A percentile compares a stretch with the other conserved stretches of the same genome.
phyloP scores from a whole-genome alignment of 2,329 filamentous ascomycete genomes.

The Exophiala viscosa region DNA sequence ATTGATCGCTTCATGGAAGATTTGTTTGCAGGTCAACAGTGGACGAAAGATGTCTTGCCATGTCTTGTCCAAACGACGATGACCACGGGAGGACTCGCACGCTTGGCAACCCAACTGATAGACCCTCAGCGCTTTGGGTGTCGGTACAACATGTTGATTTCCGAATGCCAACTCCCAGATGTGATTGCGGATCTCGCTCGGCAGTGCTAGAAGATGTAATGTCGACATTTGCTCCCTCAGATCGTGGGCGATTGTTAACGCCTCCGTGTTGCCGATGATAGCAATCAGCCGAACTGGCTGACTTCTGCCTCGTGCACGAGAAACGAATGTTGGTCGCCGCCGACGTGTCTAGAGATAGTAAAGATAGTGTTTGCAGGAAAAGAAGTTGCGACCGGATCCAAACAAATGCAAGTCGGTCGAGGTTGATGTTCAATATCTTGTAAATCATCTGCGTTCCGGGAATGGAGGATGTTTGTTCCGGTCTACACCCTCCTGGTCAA shows the following conservation, averaged over 20 bases:
- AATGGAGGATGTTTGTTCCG: too few species aligned
- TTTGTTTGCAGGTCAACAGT: constrained; percentile 19
- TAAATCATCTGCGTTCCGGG: too few species aligned
- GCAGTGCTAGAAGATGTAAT: constrained; percentile 19
- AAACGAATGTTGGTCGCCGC: too few species aligned
- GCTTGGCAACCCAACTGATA: background rate
- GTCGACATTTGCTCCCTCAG: background rate
- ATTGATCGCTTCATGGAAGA: constrained; percentile 9
- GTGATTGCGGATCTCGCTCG: constrained; percentile 17
- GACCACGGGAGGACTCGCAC: background rate
- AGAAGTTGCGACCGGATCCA: too few species aligned
- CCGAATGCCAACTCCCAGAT: constrained; percentile 16
- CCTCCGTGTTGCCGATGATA: background rate
- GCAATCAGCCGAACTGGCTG: background rate
- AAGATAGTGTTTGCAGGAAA: too few species aligned
- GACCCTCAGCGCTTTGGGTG: background rate
- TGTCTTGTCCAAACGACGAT: background rate
- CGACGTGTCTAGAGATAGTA: too few species aligned
- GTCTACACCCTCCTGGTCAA: too few species aligned
- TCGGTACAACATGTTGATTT: constrained; percentile 3
- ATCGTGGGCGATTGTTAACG: background rate
- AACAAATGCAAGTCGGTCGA: too few species aligned
- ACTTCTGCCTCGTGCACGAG: too few species aligned
- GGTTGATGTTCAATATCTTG: too few species aligned
- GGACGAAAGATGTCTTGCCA: constrained; percentile 10